Base-by-base conservation (phyloP, 2,329 filamentous ascomycete species). In the Cytospora mali region DNA sequence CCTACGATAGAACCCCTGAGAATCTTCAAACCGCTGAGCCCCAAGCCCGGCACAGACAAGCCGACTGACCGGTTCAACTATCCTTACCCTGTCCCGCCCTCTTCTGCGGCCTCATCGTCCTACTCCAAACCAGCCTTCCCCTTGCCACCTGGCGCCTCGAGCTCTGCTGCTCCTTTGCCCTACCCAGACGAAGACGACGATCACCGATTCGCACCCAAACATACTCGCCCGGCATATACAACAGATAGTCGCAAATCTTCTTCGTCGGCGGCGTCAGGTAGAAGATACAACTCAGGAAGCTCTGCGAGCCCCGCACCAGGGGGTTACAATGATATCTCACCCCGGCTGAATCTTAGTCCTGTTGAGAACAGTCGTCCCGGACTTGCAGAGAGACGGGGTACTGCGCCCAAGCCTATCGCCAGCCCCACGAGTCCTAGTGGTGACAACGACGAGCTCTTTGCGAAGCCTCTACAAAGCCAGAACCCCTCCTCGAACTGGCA, bases 1-100 rank as follows among this genome's bases (percentile, higher is more conserved):
- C 91, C 92, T 62, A 91, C 90, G 21, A 85, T 96, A 69, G 91
- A 91, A 71, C 93, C 93, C 64, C 77, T 97, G 76, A 87, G 92
- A 71, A 96, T 96, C 74, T 89, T 88, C 79, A 96, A 96, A 76
- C 87, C 88, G 62, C 85, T 87, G 69, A 90, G 88, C 62, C 84
- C 88, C 33, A 81, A 81, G 58, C 86, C 86, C 60, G 73, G 75
- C 53, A 65, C 68, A 62, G 71, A 73, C 49, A 71, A 69, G 66
- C 62, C 69, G 31, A 71, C 73, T 61, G 79, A 80, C 60, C 76
- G 78, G 66, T 82, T 80, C 73, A 80, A 78, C 70, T 86, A 84
- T 70, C 83, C 81, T 61, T 77, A 79, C 31, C 80, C 81, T 54
- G 61, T 58, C 23, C 72, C 76, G 27, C 71, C 74, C 31, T 72